Base-by-base conservation (phyloP, 768 basidiomycete genomes). In the Lentinula boryana region DNA sequence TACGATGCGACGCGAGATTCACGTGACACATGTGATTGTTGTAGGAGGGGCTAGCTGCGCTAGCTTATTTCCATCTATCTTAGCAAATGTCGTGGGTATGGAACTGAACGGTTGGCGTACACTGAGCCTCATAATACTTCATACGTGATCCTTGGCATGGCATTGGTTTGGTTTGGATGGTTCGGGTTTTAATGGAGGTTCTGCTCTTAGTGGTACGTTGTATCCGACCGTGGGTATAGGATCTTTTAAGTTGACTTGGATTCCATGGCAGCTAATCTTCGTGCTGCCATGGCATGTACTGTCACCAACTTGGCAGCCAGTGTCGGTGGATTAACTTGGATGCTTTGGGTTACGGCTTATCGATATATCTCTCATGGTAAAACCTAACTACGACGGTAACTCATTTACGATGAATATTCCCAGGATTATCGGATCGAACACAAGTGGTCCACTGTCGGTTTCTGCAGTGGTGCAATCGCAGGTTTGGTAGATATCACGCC, bases 111-210 rank as follows among this genome's bases (percentile, higher is more conserved):
- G 23, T 83, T 97, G 13, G 89, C 92, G 1, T 98, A 95, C 82
- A 95, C n/a, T n/a, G n/a, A 81, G 73, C 95, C 96, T 0, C 91
- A 95, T 70, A 97, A 96, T 71, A 91, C 93, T n/a, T 88, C 88
- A 27, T 95, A 95, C 68, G 93, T 98, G 63, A 80, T 97, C 48
- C 78, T 97, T 16, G 96, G 96, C 9, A 98, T 96, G 0, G 84
- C 89, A 2, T 82, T 96, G 70, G 89, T 98, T 56, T 97, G 94
- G 93, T 92, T 93, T 61, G 91, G 91, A 4, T 98, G 95, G 95
- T 93, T 96, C 63, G 93, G 92, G 1, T 95, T 95, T 81, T n/a
- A 95, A 95, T 72, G 95, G 95, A 6, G 96, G 96, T 23, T 89
- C 86, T 15, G 95, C 94, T 8, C 83, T 98, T 64, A 82, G 87